phyloP scores from a whole-genome alignment of 805 yeast species.

The Teunomyces atbi region DNA sequence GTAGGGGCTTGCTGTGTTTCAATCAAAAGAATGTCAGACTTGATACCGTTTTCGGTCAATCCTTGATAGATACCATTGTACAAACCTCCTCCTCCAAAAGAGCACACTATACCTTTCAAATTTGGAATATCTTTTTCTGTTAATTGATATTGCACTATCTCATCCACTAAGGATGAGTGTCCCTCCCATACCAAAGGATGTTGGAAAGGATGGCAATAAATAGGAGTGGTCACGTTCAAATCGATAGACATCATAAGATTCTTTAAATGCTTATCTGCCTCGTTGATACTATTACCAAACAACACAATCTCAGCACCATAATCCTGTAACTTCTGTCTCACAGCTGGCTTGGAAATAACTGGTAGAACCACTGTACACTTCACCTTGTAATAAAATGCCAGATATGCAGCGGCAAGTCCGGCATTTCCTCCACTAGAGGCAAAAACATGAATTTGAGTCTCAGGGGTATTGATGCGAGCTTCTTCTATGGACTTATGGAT shows the following conservation, averaged over 20 bases:
- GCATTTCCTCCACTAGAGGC: constrained; percentile 60
- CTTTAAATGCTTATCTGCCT: constrained; percentile 48
- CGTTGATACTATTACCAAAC: constrained; percentile 47
- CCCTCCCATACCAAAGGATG: constrained; percentile 55
- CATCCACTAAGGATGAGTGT: constrained; percentile 49
- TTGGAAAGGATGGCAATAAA: constrained; percentile 58
- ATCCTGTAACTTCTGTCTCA: constrained; percentile 43
- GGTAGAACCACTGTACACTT: constrained; percentile 67
- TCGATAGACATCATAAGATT: constrained; percentile 19
- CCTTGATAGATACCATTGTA: constrained; percentile 53
- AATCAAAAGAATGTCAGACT: constrained; percentile 39
- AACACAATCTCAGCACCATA: constrained; percentile 53
- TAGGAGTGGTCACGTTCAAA: constrained; percentile 24
- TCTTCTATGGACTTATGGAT: constrained; percentile 32
- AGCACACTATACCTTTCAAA: constrained; percentile 49
- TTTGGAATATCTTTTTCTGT: constrained; percentile 14
- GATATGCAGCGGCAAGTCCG: constrained; percentile 53
- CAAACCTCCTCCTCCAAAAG: constrained; percentile 59
- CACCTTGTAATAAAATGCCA: constrained; percentile 35
- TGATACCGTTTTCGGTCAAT: constrained; percentile 26
- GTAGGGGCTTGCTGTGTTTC: constrained; percentile 68
- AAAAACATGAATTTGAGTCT: constrained; percentile 38
- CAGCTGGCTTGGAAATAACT: constrained; percentile 41
- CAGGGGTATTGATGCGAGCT: constrained; percentile 18
- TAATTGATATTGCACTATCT: constrained; percentile 31